A percentile compares a stretch with the other conserved stretches of the same genome.
Evolutionary conservation across 164 flowering plant genomes (phyloP).

Genomic region (Stephania yunnanensis): DNA sequence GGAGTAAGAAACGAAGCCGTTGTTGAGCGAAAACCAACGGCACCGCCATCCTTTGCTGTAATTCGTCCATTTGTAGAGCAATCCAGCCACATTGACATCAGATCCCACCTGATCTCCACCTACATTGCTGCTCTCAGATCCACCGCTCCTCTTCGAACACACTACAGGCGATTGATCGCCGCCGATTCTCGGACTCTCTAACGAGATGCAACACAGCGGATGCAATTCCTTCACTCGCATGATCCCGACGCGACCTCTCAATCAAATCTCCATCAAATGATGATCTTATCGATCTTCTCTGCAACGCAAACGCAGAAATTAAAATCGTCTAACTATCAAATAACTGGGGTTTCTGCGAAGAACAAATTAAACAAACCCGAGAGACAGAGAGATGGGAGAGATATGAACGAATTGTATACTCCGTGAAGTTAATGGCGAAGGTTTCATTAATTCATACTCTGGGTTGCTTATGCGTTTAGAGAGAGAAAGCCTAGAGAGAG

Average conservation of each 20-base stretch:
- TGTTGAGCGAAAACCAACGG: conserved; percentile 66
- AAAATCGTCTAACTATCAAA: not conserved
- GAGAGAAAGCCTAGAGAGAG: conserved; percentile 10
- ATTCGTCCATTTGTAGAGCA: conserved; percentile 89
- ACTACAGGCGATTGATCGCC: conserved; percentile 39
- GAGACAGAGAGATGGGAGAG: conserved; percentile 18
- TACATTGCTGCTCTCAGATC: conserved; percentile 40
- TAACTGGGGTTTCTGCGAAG: not conserved
- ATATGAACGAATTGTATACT: not conserved
- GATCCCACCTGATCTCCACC: conserved; percentile 28
- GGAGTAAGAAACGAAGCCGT: conserved; percentile 73
- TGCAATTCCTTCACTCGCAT: conserved; percentile 82
- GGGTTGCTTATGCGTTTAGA: no score
- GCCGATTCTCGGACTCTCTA: conserved; percentile 49
- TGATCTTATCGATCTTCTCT: not conserved
- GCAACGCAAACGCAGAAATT: not conserved
- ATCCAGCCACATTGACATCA: conserved; percentile 57
- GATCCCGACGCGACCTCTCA: conserved; percentile 21
- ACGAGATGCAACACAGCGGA: conserved; percentile 75
- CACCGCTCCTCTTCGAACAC: conserved; percentile 21
- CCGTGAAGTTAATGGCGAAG: not conserved
- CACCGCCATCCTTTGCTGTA: conserved; percentile 96
- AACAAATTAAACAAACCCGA: conserved; percentile 24
- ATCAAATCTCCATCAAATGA: conserved; percentile 13
- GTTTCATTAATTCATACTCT: not conserved